Base-by-base conservation (phyloP, 1,284 basidiomycete genomes). In the Rhodotorula sp. region DNA sequence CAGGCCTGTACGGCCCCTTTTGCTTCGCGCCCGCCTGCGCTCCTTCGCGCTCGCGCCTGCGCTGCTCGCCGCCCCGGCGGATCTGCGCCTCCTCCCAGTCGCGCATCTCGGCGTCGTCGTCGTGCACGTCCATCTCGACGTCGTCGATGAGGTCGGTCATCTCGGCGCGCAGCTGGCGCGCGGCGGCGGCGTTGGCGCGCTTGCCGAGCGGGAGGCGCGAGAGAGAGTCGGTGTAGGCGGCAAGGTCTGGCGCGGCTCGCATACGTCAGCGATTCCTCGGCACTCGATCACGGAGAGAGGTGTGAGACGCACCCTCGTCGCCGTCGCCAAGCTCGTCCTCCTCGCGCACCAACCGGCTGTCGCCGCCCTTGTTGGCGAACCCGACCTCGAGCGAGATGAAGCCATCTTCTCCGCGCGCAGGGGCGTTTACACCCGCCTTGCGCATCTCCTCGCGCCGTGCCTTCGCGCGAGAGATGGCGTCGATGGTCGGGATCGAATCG, bases 291-390 rank as follows among this genome's bases (percentile, higher is more conserved):
- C 13, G 2, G 90, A 79, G 88, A 89, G 77, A 94, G 93, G 92
- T 74, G 17, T 23, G 21, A 16, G 16, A 80, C 87, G 70, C 75
- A 92, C 92, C 92, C 78, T 97, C 94, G 67, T 96, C 94, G 0
- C 90, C 93, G 77, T 97, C 93, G 1, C 93, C 94, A 3, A 92
- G 81, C 77, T 96, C 92, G 80, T 97, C 94, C 56, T 97, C 94
- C 81, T 97, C 95, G 65, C 94, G 83, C 82, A 93, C 84, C 23
- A 97, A 82, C 23, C 94, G 86, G 78, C 91, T 93, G 77, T 92
- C 91, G 78, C 74, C 85, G 81, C 77, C 86, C 86, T 16, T 77
- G 49, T 46, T 62, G 7, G 74, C 72, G 41, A 75, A 86, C 0
- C 76, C 85, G 3, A 92, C 85, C 16, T 90, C 89, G 16, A 97